These are phyloP conservation scores for Testicularia cyperi DNA, from an alignment of 1,284 basidiomycete species.

Conservation along the genomic window DNA sequence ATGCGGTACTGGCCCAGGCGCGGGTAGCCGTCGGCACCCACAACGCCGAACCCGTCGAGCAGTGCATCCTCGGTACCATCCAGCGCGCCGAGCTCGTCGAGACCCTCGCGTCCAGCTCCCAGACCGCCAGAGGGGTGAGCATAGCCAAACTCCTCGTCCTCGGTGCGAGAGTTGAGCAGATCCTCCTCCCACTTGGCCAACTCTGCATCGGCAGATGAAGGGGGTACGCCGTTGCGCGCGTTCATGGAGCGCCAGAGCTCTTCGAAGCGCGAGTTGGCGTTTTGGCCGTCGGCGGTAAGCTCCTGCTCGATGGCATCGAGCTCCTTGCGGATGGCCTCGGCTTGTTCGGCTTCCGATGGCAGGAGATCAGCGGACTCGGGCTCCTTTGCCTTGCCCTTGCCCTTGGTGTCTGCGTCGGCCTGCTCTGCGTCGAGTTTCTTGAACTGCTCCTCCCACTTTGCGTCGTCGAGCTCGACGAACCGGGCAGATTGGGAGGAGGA, in stretches of 20 bases:
- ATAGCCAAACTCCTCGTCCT: conserved; percentile 65
- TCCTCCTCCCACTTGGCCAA: conserved; percentile 73
- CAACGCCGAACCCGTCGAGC: conserved; percentile 44
- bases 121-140: conserved; percentile 55
- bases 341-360: conserved; percentile 48
- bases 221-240: conserved; percentile 30
- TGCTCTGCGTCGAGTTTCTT: conserved; percentile 50
- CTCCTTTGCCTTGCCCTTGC: conserved; percentile 47
- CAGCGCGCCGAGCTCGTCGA: conserved; percentile 47
- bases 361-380: conserved; percentile 18
- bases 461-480: conserved; percentile 53
- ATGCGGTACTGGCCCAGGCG: conserved; percentile 49
- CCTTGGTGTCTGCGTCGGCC: conserved; percentile 43
- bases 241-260: conserved; percentile 58
- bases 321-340: conserved; percentile 43
- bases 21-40: conserved; percentile 54
- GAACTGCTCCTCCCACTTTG: conserved; percentile 56
- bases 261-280: conserved; percentile 51
- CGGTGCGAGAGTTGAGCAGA: conserved; percentile 64
- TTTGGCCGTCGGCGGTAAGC: conserved; percentile 40
- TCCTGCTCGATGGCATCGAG: conserved; percentile 52
- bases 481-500: conserved; percentile 11
- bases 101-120: conserved; percentile 39
- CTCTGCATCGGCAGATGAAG: conserved; percentile 46
- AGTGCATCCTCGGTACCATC: conserved; percentile 54